These are phyloP conservation scores for Crithidia mellificae DNA, from an alignment of 208 protist genomes.

Conservation along the genomic window DNA sequence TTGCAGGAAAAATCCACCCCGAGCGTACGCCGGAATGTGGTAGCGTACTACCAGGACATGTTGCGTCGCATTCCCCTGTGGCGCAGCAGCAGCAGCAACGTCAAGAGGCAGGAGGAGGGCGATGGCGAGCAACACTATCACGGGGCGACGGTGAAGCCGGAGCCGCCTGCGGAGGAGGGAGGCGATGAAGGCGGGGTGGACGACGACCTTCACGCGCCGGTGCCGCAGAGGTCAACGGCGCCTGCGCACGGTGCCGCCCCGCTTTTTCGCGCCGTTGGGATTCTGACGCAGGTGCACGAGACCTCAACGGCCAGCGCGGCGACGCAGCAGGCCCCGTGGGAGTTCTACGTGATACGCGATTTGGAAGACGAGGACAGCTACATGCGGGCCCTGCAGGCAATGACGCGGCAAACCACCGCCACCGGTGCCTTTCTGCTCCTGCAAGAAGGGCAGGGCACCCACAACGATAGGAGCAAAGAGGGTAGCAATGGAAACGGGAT, in stretches of 20 bases:
- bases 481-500: too few species aligned
- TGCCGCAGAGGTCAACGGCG: not conserved
- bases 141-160: constrained; percentile 24
- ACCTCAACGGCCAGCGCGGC: constrained; percentile 34
- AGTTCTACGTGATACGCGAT: constrained; percentile 77
- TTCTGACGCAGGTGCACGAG: constrained; percentile 75
- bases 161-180: constrained; percentile 13
- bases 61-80: constrained; percentile 60
- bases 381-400: constrained; percentile 44
- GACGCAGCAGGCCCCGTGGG: constrained; percentile 67
- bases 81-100: constrained; percentile 11
- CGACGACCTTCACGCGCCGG: constrained; percentile 2
- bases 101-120: constrained; percentile 14
- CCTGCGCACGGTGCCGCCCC: not conserved
- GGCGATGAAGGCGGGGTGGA: not conserved
- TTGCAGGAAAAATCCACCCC: constrained; percentile 49
- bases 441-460: not conserved
- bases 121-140: not conserved
- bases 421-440: constrained; percentile 16
- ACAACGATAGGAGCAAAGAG: not conserved
- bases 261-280: constrained; percentile 58
- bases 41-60: constrained; percentile 76
- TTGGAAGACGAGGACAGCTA: constrained; percentile 66
- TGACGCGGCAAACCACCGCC: constrained; percentile 35
- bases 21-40: constrained; percentile 27